Conservation (phyloP, 495 filamentous ascomycete species). For the Pyronema domesticum region DNA sequence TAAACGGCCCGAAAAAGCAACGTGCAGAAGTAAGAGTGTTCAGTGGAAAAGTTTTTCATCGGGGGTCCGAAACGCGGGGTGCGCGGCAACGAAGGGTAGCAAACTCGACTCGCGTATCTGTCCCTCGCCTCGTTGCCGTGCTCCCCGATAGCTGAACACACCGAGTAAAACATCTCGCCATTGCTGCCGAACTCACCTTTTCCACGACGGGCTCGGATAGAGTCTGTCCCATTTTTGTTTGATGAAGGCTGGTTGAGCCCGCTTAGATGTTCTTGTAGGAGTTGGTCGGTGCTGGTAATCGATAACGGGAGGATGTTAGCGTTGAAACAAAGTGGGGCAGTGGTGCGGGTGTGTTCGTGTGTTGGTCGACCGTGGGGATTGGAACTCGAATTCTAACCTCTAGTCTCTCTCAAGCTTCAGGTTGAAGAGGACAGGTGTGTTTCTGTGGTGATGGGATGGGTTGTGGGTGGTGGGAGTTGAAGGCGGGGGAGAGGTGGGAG, state of each 20-base stretch:
- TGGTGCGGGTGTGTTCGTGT: neutral
- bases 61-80: neutral
- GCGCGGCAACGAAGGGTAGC: neutral
- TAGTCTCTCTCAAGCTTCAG: no score
- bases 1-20: slow-evolving; percentile 4
- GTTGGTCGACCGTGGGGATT: no score
- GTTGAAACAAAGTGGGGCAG: neutral
- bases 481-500: slow-evolving; percentile 14
- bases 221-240: slow-evolving; percentile 78
- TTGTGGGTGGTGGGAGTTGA: slow-evolving; percentile 16
- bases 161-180: neutral
- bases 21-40: neutral
- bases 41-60: slow-evolving; percentile 2
- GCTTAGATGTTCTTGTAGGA: neutral
- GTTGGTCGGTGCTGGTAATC: neutral
- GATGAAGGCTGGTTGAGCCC: neutral
- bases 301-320: neutral
- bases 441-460: neutral
- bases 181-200: slow-evolving; percentile 50
- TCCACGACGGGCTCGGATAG: slow-evolving; percentile 96
- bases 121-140: neutral
- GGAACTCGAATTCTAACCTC: no score
- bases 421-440: no score
- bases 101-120: neutral
- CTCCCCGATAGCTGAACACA: neutral